Percentiles rank a stretch among this genome's conserved stretches.
These are phyloP conservation scores for Coprinopsis marcescibilis DNA, from an alignment of 768 basidiomycete species.

Conservation along the genomic window DNA sequence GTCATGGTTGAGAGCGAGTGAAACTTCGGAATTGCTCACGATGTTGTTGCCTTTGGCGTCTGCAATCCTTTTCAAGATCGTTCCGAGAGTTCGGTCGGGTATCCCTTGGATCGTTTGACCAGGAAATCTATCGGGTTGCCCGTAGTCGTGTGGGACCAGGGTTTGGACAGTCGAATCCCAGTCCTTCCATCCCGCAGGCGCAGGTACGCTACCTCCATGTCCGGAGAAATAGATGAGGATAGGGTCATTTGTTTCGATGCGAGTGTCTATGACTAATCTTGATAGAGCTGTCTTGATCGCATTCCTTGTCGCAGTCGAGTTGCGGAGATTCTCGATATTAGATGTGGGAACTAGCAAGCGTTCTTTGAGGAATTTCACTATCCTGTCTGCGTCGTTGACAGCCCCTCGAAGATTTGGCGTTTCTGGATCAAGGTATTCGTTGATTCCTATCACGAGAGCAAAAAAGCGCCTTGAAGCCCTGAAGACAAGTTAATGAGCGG, in stretches of 20 bases:
- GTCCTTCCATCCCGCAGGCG: constrained; percentile 47
- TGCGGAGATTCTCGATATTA: constrained; percentile 44
- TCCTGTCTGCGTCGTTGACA: constrained; percentile 39
- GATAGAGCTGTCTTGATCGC: constrained; percentile 46
- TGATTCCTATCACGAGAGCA: constrained; percentile 7
- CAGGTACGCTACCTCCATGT: constrained; percentile 46
- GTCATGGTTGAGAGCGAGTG: background rate
- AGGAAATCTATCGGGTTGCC: constrained; percentile 29
- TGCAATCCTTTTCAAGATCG: constrained; percentile 10
- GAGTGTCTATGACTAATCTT: constrained; percentile 47
- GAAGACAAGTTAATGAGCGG: too few species aligned
- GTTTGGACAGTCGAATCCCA: constrained; percentile 37
- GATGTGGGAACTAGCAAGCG: constrained; percentile 37
- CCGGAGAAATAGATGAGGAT: constrained; percentile 61
- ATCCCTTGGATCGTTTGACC: constrained; percentile 18
- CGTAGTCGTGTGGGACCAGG: constrained; percentile 55
- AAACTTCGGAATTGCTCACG: background rate
- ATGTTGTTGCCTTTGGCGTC: constrained; percentile 16
- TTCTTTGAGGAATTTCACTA: constrained; percentile 45
- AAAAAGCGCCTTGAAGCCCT: background rate
- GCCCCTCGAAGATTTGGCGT: background rate
- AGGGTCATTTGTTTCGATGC: constrained; percentile 47
- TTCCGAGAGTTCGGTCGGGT: constrained; percentile 12
- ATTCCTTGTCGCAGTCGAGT: constrained; percentile 46
- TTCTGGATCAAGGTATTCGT: background rate